Base-by-base conservation (phyloP, 2,329 filamentous ascomycete genomes). In the Cadophora luteo-olivacea region DNA sequence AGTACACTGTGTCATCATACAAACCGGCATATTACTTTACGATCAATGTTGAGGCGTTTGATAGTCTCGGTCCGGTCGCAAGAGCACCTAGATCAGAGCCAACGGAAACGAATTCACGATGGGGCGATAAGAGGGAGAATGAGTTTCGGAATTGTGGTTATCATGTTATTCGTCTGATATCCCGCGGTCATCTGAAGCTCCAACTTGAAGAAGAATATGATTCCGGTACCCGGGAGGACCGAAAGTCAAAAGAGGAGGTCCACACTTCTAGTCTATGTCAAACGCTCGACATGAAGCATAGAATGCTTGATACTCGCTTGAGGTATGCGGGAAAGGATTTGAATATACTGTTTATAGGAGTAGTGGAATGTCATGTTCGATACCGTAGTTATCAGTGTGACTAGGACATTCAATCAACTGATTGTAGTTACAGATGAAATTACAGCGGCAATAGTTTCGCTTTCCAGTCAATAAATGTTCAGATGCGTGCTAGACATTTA, bases 171-270 rank as follows among this genome's bases (percentile, higher is more conserved):
- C 52, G n/a, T 55, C 52, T 33, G 52, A 55, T 33, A 19, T 5
- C 9, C 24, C 3, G 25, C 24, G 32, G 5, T 55, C 12, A 19
- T 54, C 51, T 32, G 25, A 54, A 29, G 4, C 29, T 29, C 41
- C 12, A 48, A 6, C 2, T 9, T 14, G 7, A 11, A 45, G 7
- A 41, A 12, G 12, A 14, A 45, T 16, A 45, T 19, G 16, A 45
- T 32, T 38, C 3, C 14, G 11, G 29, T 29, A 12, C 24, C 51
- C 51, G 52, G 29, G 29, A 32, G 11, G 24, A 7, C 52, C 52
- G 52, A 55, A 55, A 55, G 52, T 33, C 16, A 55, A 54, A 55
- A 32, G 14, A 55, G 14, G 52, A 55, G 52, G 52, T 55, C 52
- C 52, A 55, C 29, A 55, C 29, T 33, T 55, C 25, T 55, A 25